Evolutionary conservation across 805 yeast species (phyloP), one percentile per base, ranked within the genome.

Genomic region (Saturnispora bothae): DNA sequence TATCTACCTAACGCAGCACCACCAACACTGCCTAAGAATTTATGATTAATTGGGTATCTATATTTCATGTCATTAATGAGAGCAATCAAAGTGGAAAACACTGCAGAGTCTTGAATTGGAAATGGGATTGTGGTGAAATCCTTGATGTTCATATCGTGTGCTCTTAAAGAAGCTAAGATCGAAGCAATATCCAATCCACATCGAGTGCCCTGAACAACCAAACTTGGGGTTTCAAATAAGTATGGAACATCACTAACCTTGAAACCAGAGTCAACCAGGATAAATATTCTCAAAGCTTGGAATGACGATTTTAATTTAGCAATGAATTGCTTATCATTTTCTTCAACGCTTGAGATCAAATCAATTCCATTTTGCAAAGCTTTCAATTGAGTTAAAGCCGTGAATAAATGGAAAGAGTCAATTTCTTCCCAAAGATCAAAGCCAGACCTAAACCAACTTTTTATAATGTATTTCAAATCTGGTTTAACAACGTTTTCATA

Each of bases 381-480:
- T 43, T 77, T 71, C 43, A 82, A 63, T 57, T 86, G 95, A 4
- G 78, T 73, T 49, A 83, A 57, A 12, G 80, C 64, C 1, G 95
- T 88, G 59, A 84, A 89, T 44, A 85, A 77, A 57, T 88, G 96
- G 35, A 64, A 50, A 0, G 88, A 75, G 42, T 74, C 54, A 35
- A 82, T 65, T 57, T 88, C 97, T 61, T 88, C 97, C 97, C 97
- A 88, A 30, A 88, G 64, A 60, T 88, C 96, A 61, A 83, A 89
- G n/a, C 84, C 78, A 4, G 60, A 57, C 9, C 59, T 53, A 10
- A 60, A 50, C 96, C 96, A 89, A 49, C 71, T 66, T 4, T 57
- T 51, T 14, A 69, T 45, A 17, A 82, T 67, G 48, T 77, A 89
- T 36, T 66, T 61, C 49, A 88, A 68, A 59, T 88, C 96, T 1